These are phyloP conservation scores for Pelargonium myrrhifolium DNA, from an alignment of 441 rosid species.

Conservation along the genomic window DNA sequence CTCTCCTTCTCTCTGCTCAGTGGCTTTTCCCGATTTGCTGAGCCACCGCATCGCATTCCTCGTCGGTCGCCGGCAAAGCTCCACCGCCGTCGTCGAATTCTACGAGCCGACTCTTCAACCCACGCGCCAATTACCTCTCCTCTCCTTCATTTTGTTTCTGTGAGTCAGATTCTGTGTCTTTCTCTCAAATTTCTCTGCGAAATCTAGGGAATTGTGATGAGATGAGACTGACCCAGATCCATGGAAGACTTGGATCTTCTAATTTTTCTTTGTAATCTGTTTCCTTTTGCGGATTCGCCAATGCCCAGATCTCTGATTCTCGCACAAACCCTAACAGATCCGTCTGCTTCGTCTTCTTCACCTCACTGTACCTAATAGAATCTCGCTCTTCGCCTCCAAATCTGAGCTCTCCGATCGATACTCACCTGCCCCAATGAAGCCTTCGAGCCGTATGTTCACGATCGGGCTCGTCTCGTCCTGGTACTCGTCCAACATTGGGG, in stretches of 20 bases:
- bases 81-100: neutral
- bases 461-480: conserved; percentile 66
- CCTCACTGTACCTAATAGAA: no score
- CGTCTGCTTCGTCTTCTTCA: neutral
- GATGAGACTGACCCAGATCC: conserved; percentile 4
- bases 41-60: neutral
- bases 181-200: neutral
- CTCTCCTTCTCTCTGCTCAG: conserved; percentile 2
- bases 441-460: conserved; percentile 45
- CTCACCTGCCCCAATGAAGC: neutral
- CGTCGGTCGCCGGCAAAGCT: neutral
- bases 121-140: no score
- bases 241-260: neutral
- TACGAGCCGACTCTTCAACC: neutral
- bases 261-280: neutral
- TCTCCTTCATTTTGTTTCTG: neutral
- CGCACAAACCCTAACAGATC: no score
- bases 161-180: neutral
- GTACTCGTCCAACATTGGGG: conserved; percentile 91
- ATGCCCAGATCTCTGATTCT: no score
- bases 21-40: neutral
- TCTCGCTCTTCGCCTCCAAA: neutral
- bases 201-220: neutral
- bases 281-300: neutral
- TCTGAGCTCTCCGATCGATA: neutral